phyloP scores from a whole-genome alignment of 495 filamentous ascomycete species.

The Penicillium dipodomyicola region DNA sequence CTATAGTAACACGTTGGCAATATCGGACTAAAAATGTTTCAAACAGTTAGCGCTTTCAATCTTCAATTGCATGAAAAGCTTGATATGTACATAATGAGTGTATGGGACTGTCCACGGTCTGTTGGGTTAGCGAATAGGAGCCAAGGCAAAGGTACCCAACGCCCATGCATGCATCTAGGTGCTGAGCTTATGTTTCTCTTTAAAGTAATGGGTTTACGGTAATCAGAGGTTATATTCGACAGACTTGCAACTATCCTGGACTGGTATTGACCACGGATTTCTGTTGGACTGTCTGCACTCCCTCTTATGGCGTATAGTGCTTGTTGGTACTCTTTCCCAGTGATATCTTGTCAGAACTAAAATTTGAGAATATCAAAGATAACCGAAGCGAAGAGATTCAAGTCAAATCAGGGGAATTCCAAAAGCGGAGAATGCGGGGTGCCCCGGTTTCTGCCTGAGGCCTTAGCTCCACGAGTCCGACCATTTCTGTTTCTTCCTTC shows the following conservation, averaged over 20 bases:
- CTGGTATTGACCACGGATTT: neutral
- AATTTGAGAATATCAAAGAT: neutral
- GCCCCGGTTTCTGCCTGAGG: constrained; percentile 31
- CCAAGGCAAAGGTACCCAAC: neutral
- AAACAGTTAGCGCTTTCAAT: neutral
- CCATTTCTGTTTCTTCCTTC: constrained; percentile 16
- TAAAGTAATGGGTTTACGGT: neutral
- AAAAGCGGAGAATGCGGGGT: constrained; percentile 27
- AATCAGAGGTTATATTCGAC: neutral
- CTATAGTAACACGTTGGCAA: neutral
- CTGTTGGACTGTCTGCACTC: neutral
- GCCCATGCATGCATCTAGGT: neutral
- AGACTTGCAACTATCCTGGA: neutral
- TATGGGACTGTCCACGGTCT: neutral
- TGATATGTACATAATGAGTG: neutral
- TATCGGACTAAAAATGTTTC: neutral
- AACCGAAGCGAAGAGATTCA: neutral
- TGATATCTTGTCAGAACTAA: too few species aligned
- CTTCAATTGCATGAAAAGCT: neutral
- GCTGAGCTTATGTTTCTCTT: neutral
- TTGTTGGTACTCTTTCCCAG: too few species aligned
- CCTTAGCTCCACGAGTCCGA: constrained; percentile 13
- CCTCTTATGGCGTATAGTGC: too few species aligned
- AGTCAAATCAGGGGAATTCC: constrained; percentile 4
- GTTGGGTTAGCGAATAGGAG: neutral